Percentiles rank a stretch among this genome's conserved stretches.
Evolutionary conservation across 805 yeast species (phyloP).

Genomic region (Hanseniaspora guilliermondii): DNA sequence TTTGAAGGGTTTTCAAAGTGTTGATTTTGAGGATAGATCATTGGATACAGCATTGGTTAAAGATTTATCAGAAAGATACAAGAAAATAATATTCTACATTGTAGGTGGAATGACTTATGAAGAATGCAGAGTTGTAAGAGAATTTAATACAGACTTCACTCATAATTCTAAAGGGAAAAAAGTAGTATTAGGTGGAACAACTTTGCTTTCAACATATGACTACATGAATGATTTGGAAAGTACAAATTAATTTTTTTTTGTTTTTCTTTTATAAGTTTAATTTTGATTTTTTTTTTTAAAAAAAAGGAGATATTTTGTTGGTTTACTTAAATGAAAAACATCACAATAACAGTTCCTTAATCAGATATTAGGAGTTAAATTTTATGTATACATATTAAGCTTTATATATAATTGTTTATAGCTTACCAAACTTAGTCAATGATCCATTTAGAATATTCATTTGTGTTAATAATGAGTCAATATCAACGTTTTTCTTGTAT

Average conservation of each 20-base stretch:
- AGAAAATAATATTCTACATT: conserved; percentile 58
- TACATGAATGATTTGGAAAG: conserved; percentile 22
- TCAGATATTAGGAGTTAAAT: neutral
- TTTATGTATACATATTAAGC: neutral
- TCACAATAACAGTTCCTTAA: too few relatives aligned
- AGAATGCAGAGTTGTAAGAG: conserved; percentile 73
- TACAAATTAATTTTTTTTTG: neutral
- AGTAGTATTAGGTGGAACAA: conserved; percentile 70
- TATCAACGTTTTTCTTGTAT: conserved; percentile 34
- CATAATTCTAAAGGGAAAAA: conserved; percentile 37
- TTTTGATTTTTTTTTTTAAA: too few relatives aligned
- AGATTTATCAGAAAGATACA: conserved; percentile 25
- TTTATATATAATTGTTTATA: neutral
- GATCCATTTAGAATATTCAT: conserved; percentile 47
- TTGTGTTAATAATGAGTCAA: conserved; percentile 40
- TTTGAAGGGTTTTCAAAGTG: conserved; percentile 23
- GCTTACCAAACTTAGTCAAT: neutral
- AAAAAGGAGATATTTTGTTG: too few relatives aligned
- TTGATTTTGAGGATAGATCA: conserved; percentile 27
- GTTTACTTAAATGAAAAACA: too few relatives aligned
- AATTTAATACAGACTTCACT: conserved; percentile 40
- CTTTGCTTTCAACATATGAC: conserved; percentile 37
- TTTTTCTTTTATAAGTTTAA: too few relatives aligned
- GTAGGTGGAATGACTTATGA: conserved; percentile 90
- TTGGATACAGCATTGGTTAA: conserved; percentile 35